Conservation (phyloP, 352 stramenopile species). For the Globisporangium nagaii region DNA sequence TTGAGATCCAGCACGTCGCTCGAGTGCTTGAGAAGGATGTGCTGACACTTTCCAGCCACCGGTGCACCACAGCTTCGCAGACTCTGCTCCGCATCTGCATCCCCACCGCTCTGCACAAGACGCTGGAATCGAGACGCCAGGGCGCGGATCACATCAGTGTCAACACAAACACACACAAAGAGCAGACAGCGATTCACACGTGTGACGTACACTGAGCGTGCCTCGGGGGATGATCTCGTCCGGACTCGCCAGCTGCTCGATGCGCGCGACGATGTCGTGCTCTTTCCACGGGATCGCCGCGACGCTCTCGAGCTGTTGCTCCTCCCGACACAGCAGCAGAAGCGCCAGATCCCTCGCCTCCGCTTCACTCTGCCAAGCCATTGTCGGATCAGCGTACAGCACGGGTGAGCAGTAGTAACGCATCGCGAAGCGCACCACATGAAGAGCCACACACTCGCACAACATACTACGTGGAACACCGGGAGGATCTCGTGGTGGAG, state of each 20-base stretch:
- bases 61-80: constrained; percentile 5
- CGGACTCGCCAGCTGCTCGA: constrained; percentile 55
- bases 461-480: constrained; percentile 24
- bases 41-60: constrained; percentile 30
- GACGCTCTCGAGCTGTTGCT: constrained; percentile 24
- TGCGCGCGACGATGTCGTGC: constrained; percentile 28
- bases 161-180: too few relatives aligned
- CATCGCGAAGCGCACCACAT: too few relatives aligned
- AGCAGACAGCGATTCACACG: not conserved
- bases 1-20: constrained; percentile 61
- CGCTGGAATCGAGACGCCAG: too few relatives aligned
- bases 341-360: constrained; percentile 49
- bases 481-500: constrained; percentile 71
- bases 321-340: constrained; percentile 52
- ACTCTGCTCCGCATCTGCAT: constrained; percentile 16
- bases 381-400: too few relatives aligned
- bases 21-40: constrained; percentile 39
- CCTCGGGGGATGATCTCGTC: constrained; percentile 66
- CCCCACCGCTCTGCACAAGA: constrained; percentile 25
- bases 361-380: constrained; percentile 28
- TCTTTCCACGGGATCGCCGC: constrained; percentile 39
- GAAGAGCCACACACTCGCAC: too few relatives aligned
- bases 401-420: too few relatives aligned
- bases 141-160: too few relatives aligned
- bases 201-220: constrained; percentile 32